Evolutionary conservation across 495 filamentous ascomycete species (phyloP).

Genomic region (Jackrogersella multiformis): DNA sequence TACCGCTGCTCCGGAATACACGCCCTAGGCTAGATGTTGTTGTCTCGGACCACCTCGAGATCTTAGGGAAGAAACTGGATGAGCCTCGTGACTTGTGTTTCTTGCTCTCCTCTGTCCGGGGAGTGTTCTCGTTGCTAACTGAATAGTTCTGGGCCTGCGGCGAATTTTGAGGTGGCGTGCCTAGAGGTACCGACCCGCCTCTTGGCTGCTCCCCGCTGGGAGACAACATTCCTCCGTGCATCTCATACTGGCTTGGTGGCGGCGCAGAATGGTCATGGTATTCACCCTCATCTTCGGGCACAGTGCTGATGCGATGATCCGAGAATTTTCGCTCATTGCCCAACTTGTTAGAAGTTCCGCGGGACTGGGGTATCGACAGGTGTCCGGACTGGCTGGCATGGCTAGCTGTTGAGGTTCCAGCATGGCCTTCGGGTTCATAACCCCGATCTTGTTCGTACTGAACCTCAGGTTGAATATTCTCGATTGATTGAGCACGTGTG

Average conservation of each 20-base stretch:
- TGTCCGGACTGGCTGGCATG: conserved; percentile 78
- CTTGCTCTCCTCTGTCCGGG: conserved; percentile 74
- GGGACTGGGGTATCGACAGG: conserved; percentile 72
- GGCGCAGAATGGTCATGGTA: conserved; percentile 63
- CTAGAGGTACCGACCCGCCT: conserved; percentile 71
- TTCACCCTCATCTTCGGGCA: conserved; percentile 81
- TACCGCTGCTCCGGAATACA: conserved; percentile 61
- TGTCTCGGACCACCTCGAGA: conserved; percentile 97
- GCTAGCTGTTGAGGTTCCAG: conserved; percentile 77
- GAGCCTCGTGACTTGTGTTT: conserved; percentile 93
- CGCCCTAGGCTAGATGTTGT: conserved; percentile 74
- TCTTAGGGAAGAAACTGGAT: conserved; percentile 87
- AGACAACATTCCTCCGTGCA: conserved; percentile 61
- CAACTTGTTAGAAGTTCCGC: conserved; percentile 66
- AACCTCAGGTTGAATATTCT: conserved; percentile 64
- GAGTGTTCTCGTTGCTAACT: conserved; percentile 77
- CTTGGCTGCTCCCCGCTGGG: conserved; percentile 60
- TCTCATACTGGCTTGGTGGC: conserved; percentile 54
- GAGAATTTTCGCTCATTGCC: conserved; percentile 71
- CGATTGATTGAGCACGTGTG: conserved; percentile 58
- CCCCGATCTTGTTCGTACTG: conserved; percentile 69
- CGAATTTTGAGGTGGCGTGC: conserved; percentile 72
- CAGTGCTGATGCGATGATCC: conserved; percentile 85
- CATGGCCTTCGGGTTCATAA: conserved; percentile 85
- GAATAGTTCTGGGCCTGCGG: conserved; percentile 48